These are phyloP conservation scores for Trypanosoma cruzi DNA, from an alignment of 208 protist species.

Conservation along the genomic window DNA sequence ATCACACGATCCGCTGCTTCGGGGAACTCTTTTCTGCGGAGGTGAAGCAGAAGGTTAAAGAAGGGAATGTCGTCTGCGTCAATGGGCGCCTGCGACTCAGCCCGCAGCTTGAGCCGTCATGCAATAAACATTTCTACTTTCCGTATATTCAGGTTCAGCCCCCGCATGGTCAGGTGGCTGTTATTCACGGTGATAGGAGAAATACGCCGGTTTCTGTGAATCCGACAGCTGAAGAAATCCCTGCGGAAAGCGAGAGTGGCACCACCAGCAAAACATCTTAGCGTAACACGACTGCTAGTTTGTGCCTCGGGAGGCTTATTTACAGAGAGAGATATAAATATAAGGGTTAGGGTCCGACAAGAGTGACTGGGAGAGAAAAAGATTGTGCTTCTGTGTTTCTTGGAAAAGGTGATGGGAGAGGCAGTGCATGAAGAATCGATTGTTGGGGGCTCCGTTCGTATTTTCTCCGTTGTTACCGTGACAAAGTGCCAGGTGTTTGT, in stretches of 20 bases:
- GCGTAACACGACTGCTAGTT: neutral
- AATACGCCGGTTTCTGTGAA: constrained; percentile 46
- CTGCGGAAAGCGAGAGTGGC: constrained; percentile 18
- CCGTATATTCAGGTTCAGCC: constrained; percentile 91
- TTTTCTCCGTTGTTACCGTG: too few species aligned
- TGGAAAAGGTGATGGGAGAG: too few species aligned
- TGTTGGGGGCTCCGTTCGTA: too few species aligned
- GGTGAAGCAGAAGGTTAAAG: constrained; percentile 66
- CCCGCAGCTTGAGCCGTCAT: constrained; percentile 86
- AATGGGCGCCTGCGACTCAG: constrained; percentile 88
- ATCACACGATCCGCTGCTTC: constrained; percentile 92
- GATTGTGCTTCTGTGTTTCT: neutral
- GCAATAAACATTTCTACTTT: constrained; percentile 93
- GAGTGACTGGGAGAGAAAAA: neutral
- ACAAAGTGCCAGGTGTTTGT: too few species aligned
- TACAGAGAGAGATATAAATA: constrained; percentile 8
- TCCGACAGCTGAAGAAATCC: constrained; percentile 33
- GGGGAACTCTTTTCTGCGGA: constrained; percentile 88
- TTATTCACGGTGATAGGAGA: constrained; percentile 79
- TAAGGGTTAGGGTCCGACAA: neutral
- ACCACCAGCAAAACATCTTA: constrained; percentile 5
- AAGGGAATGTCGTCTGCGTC: constrained; percentile 88
- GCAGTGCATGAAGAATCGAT: too few species aligned
- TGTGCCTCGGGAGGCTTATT: neutral
- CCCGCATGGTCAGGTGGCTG: constrained; percentile 84